Base-by-base conservation (phyloP, 2,329 filamentous ascomycete genomes). In the Tricladium varicosporioides region DNA sequence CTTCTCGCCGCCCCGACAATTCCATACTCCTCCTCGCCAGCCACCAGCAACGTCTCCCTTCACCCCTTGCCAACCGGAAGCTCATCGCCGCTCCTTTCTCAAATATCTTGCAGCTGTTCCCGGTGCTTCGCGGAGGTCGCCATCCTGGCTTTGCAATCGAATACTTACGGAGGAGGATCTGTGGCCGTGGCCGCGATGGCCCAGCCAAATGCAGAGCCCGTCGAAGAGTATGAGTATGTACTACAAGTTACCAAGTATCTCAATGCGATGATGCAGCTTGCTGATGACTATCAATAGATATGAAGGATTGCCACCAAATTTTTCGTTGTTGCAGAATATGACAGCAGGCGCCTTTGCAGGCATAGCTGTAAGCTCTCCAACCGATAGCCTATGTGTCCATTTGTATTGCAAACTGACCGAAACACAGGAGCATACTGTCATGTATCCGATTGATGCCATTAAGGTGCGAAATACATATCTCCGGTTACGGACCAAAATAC, bases 391-490 rank as follows among this genome's bases (percentile, higher is more conserved):
- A 42, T 32, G 56, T 27, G 62, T 66, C 60, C 66, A 19, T 33
- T 15, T 32, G 19, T 65, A 53, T 69, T 58, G 49, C 10, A 56
- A 45, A 58, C 61, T 65, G 56, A 67, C 56, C 22, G 52, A 31
- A 48, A 19, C 16, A 53, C 53, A 97, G 92, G 93, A 97, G 78
- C 93, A 97, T 75, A 95, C 93, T 58, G 92, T 96, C 69, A 97
- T 99, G 94, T 99, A 99, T 72, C 94, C 94, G 16, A 89, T 99
- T 71, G 94, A 99, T 78, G 85, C 96, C 66, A 89, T 99, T 72
- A 99, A 99, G 88, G 94, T 97, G 52, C 53, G 66, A 49, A 49
- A 54, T 46, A 53, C 48, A 56, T 48, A 18, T 31, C 44, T 45
- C 40, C 45, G 16, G 42, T 19, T 55, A 15, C 18, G 32, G 42